Conservation (phyloP, 805 yeast species). For the Candida stauntonica region DNA sequence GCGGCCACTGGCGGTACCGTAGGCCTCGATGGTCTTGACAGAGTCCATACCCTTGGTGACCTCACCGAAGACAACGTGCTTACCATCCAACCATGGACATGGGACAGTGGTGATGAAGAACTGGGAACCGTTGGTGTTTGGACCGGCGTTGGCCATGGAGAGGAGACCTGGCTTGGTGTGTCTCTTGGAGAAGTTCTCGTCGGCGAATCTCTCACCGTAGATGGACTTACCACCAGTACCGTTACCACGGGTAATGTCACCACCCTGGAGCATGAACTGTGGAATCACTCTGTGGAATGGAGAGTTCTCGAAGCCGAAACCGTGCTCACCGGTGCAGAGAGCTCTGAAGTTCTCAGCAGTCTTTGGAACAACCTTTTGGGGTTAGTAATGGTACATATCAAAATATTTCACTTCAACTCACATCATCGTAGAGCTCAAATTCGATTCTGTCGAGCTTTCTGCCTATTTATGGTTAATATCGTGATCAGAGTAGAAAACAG, state of each 20-base stretch:
- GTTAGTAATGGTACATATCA: neutral
- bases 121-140: constrained; percentile 89
- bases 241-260: constrained; percentile 80
- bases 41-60: constrained; percentile 60
- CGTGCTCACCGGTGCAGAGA: constrained; percentile 72
- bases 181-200: constrained; percentile 60
- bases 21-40: constrained; percentile 56
- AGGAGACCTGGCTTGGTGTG: constrained; percentile 79
- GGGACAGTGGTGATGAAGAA: constrained; percentile 82
- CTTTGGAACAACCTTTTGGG: constrained; percentile 51
- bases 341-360: constrained; percentile 81
- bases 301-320: constrained; percentile 76
- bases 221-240: constrained; percentile 93
- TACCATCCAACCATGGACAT: constrained; percentile 75
- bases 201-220: constrained; percentile 63
- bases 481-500: neutral
- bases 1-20: constrained; percentile 64
- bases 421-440: constrained; percentile 30
- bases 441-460: constrained; percentile 39
- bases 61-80: constrained; percentile 77
- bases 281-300: constrained; percentile 94
- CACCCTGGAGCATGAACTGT: constrained; percentile 95
- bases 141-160: constrained; percentile 93
- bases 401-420: constrained; percentile 4
- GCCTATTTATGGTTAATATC: constrained; percentile 10